Percentiles rank a stretch among this genome's conserved stretches.
Evolutionary conservation across 2,329 filamentous ascomycete species (phyloP).

Genomic region (Cercospora sesami): DNA sequence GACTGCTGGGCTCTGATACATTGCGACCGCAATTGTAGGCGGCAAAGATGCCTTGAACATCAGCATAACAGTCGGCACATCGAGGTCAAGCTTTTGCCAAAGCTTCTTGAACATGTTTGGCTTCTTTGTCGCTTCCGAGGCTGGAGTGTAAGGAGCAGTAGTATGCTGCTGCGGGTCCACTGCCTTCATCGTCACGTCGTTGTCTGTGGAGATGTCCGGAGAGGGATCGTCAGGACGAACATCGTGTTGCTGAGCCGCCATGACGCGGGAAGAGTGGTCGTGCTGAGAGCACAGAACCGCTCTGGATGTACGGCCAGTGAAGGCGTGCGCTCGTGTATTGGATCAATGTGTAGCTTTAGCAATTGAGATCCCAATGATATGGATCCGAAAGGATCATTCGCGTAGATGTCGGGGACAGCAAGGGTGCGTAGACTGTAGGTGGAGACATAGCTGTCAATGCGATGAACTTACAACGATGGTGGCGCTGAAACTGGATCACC

Average conservation of each 20-base stretch:
- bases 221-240: not conserved
- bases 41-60: constrained; percentile 41
- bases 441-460: not conserved
- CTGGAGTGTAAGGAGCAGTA: not conserved
- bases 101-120: constrained; percentile 32
- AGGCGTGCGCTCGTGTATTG: not conserved
- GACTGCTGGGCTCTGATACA: constrained; percentile 50
- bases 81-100: constrained; percentile 37
- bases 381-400: not conserved
- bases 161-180: not conserved
- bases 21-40: constrained; percentile 39
- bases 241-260: not conserved
- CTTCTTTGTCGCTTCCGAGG: constrained; percentile 14
- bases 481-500: not conserved
- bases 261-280: not conserved
- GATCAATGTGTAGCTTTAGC: not conserved
- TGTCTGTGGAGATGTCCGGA: not conserved
- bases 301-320: not conserved
- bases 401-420: not conserved
- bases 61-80: constrained; percentile 34
- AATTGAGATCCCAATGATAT: not conserved
- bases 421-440: not conserved
- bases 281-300: not conserved
- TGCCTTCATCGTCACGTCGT: constrained; percentile 1
- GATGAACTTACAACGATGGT: not conserved